These are phyloP conservation scores for Brettanomyces nanus DNA, from an alignment of 805 yeast genomes.

Conservation along the genomic window DNA sequence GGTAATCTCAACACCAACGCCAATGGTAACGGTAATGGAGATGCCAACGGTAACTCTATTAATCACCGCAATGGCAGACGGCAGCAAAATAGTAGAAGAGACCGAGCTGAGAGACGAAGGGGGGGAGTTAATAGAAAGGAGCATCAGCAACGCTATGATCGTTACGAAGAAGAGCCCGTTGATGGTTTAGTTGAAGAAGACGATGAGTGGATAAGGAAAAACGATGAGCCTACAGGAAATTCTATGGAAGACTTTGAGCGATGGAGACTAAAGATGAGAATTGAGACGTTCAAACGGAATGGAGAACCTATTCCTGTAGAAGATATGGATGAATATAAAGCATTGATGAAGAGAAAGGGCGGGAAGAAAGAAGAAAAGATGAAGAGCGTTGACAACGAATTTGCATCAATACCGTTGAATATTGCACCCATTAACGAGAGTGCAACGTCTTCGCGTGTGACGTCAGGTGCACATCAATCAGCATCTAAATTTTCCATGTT, in stretches of 20 bases:
- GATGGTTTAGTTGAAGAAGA: constrained; percentile 18
- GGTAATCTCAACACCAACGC: constrained; percentile 6
- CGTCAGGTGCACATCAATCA: neutral
- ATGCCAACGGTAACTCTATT: constrained; percentile 9
- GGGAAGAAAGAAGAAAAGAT: neutral
- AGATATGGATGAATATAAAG: constrained; percentile 18
- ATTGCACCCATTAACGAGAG: neutral
- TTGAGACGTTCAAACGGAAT: constrained; percentile 39
- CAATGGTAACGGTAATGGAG: constrained; percentile 2
- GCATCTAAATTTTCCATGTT: constrained; percentile 20
- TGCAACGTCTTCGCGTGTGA: neutral
- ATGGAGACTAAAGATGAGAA: constrained; percentile 48
- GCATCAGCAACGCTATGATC: neutral
- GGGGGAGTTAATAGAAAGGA: constrained; percentile 4
- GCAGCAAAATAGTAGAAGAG: constrained; percentile 6
- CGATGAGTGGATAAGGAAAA: constrained; percentile 31
- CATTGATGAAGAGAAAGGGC: constrained; percentile 4
- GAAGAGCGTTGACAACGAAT: constrained; percentile 8
- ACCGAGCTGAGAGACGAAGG: constrained; percentile 14
- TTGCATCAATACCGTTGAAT: constrained; percentile 6
- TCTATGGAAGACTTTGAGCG: constrained; percentile 51
- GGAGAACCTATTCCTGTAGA: constrained; percentile 31
- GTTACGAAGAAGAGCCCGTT: constrained; percentile 1
- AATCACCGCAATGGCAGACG: constrained; percentile 3
- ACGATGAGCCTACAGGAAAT: constrained; percentile 35